Percentiles rank a stretch among this genome's conserved stretches.
phyloP scores from a whole-genome alignment of 2,329 filamentous ascomycete species.

The Cryphonectria radicalis region DNA sequence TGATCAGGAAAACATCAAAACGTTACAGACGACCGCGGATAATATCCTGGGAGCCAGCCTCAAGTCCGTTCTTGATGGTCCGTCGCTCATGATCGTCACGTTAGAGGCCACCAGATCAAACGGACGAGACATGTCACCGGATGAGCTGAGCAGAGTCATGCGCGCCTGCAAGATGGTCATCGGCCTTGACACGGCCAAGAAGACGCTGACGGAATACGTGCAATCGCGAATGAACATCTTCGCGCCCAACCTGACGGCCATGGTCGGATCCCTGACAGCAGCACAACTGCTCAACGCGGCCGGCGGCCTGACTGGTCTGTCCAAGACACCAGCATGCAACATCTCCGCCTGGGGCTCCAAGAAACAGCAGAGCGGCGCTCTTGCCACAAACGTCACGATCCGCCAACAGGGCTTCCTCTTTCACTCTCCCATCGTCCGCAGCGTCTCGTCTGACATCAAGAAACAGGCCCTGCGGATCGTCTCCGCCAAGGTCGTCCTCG shows the following conservation, averaged over 20 bases:
- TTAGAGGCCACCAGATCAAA: slow-evolving; percentile 91
- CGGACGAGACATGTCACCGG: slow-evolving; percentile 74
- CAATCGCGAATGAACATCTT: slow-evolving; percentile 97
- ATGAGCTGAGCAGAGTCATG: slow-evolving; percentile 74
- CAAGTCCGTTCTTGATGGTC: slow-evolving; percentile 81
- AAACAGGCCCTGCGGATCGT: slow-evolving; percentile 95
- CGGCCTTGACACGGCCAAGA: slow-evolving; percentile 85
- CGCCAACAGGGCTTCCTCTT: slow-evolving; percentile 93
- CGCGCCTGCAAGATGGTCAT: slow-evolving; percentile 86
- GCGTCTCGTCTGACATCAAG: slow-evolving; percentile 84
- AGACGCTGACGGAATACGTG: slow-evolving; percentile 87
- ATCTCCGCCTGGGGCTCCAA: slow-evolving; percentile 89
- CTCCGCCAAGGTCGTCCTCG: slow-evolving; percentile 90
- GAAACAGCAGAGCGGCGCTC: slow-evolving; percentile 74
- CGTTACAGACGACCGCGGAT: slow-evolving; percentile 73
- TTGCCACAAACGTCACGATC: slow-evolving; percentile 91
- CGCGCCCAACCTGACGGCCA: slow-evolving; percentile 87
- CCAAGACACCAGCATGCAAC: slow-evolving; percentile 93
- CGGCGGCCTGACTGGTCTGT: slow-evolving; percentile 84
- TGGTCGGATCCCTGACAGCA: slow-evolving; percentile 90
- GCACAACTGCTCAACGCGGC: slow-evolving; percentile 96
- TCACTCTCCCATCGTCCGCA: slow-evolving; percentile 85
- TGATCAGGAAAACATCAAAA: slow-evolving; percentile 78
- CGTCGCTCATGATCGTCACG: slow-evolving; percentile 92
- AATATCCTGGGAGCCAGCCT: slow-evolving; percentile 79